Evolutionary conservation across 2,329 filamentous ascomycete species (phyloP).

Genomic region (Capronia americana): DNA sequence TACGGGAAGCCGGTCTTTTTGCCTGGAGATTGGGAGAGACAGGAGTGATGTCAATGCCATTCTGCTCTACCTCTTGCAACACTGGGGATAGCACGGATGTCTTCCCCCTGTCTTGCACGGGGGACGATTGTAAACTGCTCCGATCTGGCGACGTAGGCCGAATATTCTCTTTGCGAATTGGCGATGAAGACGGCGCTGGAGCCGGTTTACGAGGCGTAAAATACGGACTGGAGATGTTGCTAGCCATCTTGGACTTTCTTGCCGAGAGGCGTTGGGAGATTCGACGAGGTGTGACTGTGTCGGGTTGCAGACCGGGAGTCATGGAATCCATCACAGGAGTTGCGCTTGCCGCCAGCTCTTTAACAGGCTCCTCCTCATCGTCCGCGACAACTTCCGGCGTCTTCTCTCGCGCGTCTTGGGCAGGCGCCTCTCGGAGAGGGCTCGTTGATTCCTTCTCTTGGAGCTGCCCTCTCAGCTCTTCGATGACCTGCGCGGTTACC

Average conservation of each 20-base stretch:
- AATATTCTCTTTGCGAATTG: conserved; percentile 22
- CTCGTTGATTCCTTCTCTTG: background rate
- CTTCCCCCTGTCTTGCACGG: background rate
- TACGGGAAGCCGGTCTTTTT: background rate
- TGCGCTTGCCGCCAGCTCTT: conserved; percentile 6
- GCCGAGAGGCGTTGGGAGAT: conserved; percentile 31
- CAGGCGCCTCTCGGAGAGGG: background rate
- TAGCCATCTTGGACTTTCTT: conserved; percentile 28
- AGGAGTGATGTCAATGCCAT: background rate
- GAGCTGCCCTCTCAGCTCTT: background rate
- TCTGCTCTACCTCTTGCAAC: background rate
- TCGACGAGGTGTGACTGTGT: conserved; percentile 23
- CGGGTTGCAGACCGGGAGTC: background rate
- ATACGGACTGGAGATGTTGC: conserved; percentile 36
- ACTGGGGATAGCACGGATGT: background rate
- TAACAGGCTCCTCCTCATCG: background rate
- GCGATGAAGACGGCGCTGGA: conserved; percentile 11
- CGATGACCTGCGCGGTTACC: background rate
- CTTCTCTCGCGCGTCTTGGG: background rate
- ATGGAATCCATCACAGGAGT: conserved; percentile 1
- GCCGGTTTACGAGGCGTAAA: conserved; percentile 32
- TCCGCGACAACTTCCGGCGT: background rate
- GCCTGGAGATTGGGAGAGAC: background rate
- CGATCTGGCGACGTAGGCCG: background rate
- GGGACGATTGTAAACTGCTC: conserved; percentile 13